These are phyloP conservation scores for Entomortierella beljakovae DNA, from an alignment of 192 early-diverging fungal species.

Conservation along the genomic window DNA sequence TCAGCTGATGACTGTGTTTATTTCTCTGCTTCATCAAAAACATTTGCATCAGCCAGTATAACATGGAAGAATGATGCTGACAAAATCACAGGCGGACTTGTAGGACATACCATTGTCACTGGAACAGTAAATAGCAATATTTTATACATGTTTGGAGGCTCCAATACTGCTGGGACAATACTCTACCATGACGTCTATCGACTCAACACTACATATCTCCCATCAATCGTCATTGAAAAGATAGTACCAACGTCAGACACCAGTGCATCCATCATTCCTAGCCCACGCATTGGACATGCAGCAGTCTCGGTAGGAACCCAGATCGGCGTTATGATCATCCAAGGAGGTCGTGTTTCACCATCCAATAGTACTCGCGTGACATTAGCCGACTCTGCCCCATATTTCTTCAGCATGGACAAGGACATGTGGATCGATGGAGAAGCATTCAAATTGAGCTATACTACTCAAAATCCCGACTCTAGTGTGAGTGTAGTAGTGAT, in stretches of 20 bases:
- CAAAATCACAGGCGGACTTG: background rate
- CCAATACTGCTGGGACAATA: background rate
- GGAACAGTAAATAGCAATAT: background rate
- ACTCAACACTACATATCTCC: slow-evolving; percentile 18
- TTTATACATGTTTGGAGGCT: slow-evolving; percentile 45
- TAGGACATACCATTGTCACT: slow-evolving; percentile 17
- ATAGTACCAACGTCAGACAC: background rate
- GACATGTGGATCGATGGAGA: slow-evolving; percentile 18
- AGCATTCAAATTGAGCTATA: slow-evolving; percentile 3
- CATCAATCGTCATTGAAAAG: slow-evolving; percentile 18
- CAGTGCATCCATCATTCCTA: slow-evolving; percentile 8
- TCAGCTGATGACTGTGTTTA: slow-evolving; percentile 27
- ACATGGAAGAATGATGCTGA: slow-evolving; percentile 13
- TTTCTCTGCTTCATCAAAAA: slow-evolving; percentile 12
- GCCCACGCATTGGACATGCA: slow-evolving; percentile 17
- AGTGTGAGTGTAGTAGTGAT: slow-evolving; percentile 14
- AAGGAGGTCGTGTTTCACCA: slow-evolving; percentile 10
- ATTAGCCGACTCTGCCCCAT: slow-evolving; percentile 1
- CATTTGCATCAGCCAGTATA: background rate
- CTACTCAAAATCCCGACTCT: background rate
- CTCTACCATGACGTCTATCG: slow-evolving; percentile 24
- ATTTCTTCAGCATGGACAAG: slow-evolving; percentile 15
- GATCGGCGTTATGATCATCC: slow-evolving; percentile 31
- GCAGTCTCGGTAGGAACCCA: slow-evolving; percentile 7
- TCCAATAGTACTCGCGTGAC: background rate